Evolutionary conservation across 768 basidiomycete genomes (phyloP).

Genomic region (Paxillus rubicundulus): DNA sequence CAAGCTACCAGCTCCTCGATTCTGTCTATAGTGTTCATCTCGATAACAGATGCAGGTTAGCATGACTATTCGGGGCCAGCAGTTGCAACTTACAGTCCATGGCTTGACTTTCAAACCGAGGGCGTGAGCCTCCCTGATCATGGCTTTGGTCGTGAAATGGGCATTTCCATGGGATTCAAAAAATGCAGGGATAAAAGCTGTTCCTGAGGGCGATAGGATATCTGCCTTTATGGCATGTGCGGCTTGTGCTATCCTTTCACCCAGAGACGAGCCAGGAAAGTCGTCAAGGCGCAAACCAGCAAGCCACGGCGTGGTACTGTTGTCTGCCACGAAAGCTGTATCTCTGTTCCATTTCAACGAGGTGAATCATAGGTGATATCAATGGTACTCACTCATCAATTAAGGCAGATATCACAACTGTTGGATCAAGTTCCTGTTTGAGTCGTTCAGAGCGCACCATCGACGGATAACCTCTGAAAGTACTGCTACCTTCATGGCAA

Average conservation of each 20-base stretch:
- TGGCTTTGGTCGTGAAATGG: slow-evolving; percentile 62
- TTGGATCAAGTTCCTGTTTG: slow-evolving; percentile 52
- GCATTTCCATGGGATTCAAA: slow-evolving; percentile 47
- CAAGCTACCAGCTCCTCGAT: slow-evolving; percentile 58
- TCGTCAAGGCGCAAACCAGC: slow-evolving; percentile 59
- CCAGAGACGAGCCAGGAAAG: slow-evolving; percentile 62
- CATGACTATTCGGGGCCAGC: background rate
- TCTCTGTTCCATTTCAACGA: slow-evolving; percentile 29
- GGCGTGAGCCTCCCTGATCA: slow-evolving; percentile 65
- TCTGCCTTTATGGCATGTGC: slow-evolving; percentile 62
- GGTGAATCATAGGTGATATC: background rate
- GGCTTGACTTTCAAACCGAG: slow-evolving; percentile 65
- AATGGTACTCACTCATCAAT: slow-evolving; percentile 52
- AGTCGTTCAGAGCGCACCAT: slow-evolving; percentile 2
- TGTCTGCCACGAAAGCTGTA: slow-evolving; percentile 40
- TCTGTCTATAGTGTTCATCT: slow-evolving; percentile 63
- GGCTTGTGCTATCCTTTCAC: slow-evolving; percentile 63
- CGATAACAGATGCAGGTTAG: slow-evolving; percentile 4
- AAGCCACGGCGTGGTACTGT: slow-evolving; percentile 60
- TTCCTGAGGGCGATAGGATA: slow-evolving; percentile 62
- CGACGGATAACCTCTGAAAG: background rate
- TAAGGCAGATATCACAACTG: slow-evolving; percentile 60
- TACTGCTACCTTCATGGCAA: slow-evolving; percentile 60
- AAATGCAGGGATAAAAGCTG: slow-evolving; percentile 35
- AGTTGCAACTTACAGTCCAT: slow-evolving; percentile 57